Conservation (phyloP, 345 rosid species). For the Geranium brycei region DNA sequence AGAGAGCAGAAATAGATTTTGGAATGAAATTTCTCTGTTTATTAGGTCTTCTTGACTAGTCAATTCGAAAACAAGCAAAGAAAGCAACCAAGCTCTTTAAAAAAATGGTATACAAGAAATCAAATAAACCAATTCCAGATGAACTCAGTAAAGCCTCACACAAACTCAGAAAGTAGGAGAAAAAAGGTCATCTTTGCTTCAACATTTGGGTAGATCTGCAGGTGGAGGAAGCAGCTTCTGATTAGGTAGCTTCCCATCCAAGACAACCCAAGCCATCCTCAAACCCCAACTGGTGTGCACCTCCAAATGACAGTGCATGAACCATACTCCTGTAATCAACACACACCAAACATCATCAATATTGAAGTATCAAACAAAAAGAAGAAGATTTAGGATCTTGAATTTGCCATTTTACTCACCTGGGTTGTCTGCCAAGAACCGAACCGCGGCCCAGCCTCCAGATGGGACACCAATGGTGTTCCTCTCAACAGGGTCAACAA, state of each 20-base stretch:
- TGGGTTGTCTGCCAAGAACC: slow-evolving; percentile 8
- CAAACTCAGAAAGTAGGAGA: not conserved
- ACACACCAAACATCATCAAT: not conserved
- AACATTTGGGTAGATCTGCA: slow-evolving; percentile 1
- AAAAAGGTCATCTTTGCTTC: not conserved
- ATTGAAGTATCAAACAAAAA: not conserved
- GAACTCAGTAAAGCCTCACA: not conserved
- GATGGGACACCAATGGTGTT: slow-evolving; percentile 3
- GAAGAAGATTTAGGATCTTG: not conserved
- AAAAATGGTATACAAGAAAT: no score
- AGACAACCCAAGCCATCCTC: slow-evolving; percentile 4
- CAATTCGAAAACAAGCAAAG: not conserved
- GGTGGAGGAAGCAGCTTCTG: slow-evolving; percentile 1
- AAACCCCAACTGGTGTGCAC: slow-evolving; percentile 3
- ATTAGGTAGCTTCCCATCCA: slow-evolving; percentile 2
- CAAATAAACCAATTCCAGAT: not conserved
- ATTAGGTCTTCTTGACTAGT: no score
- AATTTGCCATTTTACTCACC: not conserved
- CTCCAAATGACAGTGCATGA: slow-evolving; percentile 5
- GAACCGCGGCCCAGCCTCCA: slow-evolving; percentile 5
- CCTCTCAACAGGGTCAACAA: slow-evolving; percentile 7
- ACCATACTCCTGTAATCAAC: not conserved
- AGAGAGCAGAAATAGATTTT: no score
- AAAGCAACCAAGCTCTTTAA: not conserved
- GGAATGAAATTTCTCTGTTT: not conserved